Evolutionary conservation across 495 filamentous ascomycete genomes (phyloP), one percentile per base, ranked within the genome.

Genomic region (Talaromyces liani): DNA sequence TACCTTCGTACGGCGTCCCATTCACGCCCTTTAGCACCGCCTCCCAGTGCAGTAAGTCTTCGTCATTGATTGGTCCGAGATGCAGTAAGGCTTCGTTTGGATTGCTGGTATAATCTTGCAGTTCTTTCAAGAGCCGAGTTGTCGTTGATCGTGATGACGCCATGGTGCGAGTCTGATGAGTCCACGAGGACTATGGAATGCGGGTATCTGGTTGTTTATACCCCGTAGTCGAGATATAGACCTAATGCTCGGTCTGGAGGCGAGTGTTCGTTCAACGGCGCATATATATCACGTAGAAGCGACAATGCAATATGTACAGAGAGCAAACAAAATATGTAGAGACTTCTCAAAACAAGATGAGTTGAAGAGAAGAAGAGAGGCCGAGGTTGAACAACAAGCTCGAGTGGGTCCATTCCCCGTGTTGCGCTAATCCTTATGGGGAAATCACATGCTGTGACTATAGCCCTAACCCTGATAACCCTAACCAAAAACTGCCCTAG

Each of bases 1-100:
- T 76, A 88, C 88, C 85, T 77, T 91, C 87, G 68, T 97, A 97
- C 3, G 85, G 89, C 63, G 76, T 84, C 33, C 75, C 88, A 66
- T 69, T 70, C 36, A 85, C 79, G 25, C 92, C 91, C 62, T 87
- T 88, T 64, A 97, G 82, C 18, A 94, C 88, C 1, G 91, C 89
- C 70, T 88, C 85, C 88, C 92, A 94, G 63, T 80, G 78, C 29
- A 91, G 73, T 34, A 97, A 71, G 69, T 93, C 83, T 36, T 87
- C 84, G 63, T 92, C 89, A 65, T 74, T 75, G 54, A 87, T 75
- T 12, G 90, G 91, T 4, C 86, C 84, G 3, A 96, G 85, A 57
- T 87, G 80, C 6, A 81, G 66, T 27, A 88, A 77, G 25, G 77
- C 77, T 34, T 82, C 80, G 59, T 84, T 85, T 18, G 82, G 85